Conservation (phyloP, 805 yeast species). For the Starmera amethionina region DNA sequence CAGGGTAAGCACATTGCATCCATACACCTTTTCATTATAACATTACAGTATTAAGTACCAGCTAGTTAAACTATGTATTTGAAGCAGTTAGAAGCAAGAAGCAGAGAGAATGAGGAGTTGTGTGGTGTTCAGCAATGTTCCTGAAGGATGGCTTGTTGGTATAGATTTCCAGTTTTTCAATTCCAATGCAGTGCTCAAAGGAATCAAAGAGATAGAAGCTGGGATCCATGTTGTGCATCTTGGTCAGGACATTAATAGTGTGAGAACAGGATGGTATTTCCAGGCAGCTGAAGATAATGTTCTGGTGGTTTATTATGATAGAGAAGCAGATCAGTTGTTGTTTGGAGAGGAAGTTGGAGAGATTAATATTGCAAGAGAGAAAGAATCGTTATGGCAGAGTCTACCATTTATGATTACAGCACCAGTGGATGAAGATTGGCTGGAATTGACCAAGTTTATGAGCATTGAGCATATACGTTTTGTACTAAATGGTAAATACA, state of each 20-base stretch:
- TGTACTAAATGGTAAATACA: slow-evolving; percentile 16
- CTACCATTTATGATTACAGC: slow-evolving; percentile 31
- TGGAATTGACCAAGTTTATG: slow-evolving; percentile 11
- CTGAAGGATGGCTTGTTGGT: slow-evolving; percentile 30
- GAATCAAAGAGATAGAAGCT: slow-evolving; percentile 38
- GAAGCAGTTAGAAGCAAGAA: neutral
- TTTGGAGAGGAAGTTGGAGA: slow-evolving; percentile 21
- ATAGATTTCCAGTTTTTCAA: slow-evolving; percentile 41
- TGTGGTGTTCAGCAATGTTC: slow-evolving; percentile 21
- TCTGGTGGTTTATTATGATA: slow-evolving; percentile 27
- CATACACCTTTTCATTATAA: too few species aligned
- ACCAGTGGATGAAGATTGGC: slow-evolving; percentile 26
- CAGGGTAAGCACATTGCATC: too few species aligned
- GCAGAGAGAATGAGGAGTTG: slow-evolving; percentile 9
- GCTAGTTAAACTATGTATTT: too few species aligned
- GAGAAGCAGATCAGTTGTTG: slow-evolving; percentile 21
- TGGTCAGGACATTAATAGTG: slow-evolving; percentile 26
- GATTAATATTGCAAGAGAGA: slow-evolving; percentile 18
- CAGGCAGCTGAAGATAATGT: slow-evolving; percentile 26
- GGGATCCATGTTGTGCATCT: slow-evolving; percentile 52
- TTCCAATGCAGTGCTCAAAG: slow-evolving; percentile 29
- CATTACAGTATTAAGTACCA: too few species aligned
- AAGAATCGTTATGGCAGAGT: slow-evolving; percentile 19
- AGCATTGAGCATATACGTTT: slow-evolving; percentile 18
- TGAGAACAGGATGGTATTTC: slow-evolving; percentile 30